Evolutionary conservation across 176 grass and related monocot species (phyloP), one percentile per base, ranked within the genome.

Genomic region (Miscanthus lutarioriparius): DNA sequence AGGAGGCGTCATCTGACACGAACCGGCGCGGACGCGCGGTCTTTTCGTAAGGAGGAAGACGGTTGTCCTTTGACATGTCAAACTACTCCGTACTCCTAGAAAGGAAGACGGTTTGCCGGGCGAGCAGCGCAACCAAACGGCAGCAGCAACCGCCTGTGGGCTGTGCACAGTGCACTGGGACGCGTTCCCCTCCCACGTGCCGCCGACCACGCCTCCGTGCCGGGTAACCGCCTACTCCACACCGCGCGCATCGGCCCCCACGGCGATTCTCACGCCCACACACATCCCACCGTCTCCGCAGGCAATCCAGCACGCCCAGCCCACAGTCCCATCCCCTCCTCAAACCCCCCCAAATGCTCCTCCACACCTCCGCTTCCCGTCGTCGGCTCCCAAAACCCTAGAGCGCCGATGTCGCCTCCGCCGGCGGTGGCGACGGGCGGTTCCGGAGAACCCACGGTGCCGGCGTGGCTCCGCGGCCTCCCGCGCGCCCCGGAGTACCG

Each of bases 401-500:
- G 44, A 35, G 58, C 37, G 71, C 27, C 59, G 61, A 77, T 63
- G 86, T 28, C 79, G 27, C 44, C 35, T 26, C 41, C 58, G 58
- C 41, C 67, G 58, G 25, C 65, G 54, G 59, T 3, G 62, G 25
- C 8, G 51, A 1, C 56, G 17, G 17, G 12, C 43, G 35, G 68
- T 1, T 19, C 58, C 5, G n/a, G 13, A 63, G 86, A 89, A n/a
- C 12, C 72, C 71, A 27, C 82, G 19, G 82, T 92, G n/a, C 83
- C 90, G 67, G 56, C 88, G 26, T 95, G 93, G 93, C 80, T 95
- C 48, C 81, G 84, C n/a, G 78, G 77, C 72, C 93, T 99, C 56
- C 96, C 96, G 20, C 88, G 86, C 65, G 96, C 96, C 35, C 96
- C 96, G 28, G 96, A 94, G 91, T 99, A 99, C 84, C 96, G 90